Evolutionary conservation across 176 grass and related monocot species (phyloP).

Genomic region (Rhynchospora breviuscula): DNA sequence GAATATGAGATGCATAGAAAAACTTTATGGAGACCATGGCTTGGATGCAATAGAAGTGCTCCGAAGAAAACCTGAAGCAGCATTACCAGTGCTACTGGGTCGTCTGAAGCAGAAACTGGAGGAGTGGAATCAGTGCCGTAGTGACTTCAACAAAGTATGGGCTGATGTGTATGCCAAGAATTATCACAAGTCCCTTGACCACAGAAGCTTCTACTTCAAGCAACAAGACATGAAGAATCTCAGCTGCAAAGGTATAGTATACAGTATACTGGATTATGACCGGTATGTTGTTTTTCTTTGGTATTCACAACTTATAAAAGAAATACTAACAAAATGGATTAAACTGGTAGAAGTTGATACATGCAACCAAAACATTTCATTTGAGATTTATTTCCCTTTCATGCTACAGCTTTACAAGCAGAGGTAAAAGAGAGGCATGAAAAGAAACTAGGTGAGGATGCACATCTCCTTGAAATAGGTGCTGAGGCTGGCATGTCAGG

Average conservation of each 20-base stretch:
- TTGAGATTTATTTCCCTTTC: not conserved
- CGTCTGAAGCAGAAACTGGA: conserved; percentile 93
- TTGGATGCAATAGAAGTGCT: conserved; percentile 96
- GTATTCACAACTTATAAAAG: not conserved
- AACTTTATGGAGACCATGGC: conserved; percentile 93
- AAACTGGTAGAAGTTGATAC: not conserved
- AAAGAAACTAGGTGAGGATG: conserved; percentile 50
- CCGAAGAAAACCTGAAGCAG: conserved; percentile 65
- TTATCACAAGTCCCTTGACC: conserved; percentile 97
- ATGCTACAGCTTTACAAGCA: conserved; percentile 43
- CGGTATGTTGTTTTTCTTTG: not conserved
- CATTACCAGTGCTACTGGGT: conserved; percentile 73
- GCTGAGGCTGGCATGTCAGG: conserved; percentile 41
- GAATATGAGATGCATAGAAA: conserved; percentile 83
- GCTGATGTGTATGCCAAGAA: conserved; percentile 97
- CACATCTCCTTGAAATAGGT: conserved; percentile 52
- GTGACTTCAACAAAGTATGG: conserved; percentile 98
- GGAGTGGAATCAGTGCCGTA: conserved; percentile 84
- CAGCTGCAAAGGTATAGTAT: conserved; percentile 67
- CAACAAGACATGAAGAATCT: conserved; percentile 97
- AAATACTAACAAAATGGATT: not conserved
- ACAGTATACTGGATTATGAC: conserved; percentile 1
- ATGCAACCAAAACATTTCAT: not conserved
- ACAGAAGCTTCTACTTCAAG: conserved; percentile 99
- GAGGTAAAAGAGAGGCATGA: conserved; percentile 74